Evolutionary conservation across 805 yeast species (phyloP).

Genomic region (Metschnikowia orientalis): DNA sequence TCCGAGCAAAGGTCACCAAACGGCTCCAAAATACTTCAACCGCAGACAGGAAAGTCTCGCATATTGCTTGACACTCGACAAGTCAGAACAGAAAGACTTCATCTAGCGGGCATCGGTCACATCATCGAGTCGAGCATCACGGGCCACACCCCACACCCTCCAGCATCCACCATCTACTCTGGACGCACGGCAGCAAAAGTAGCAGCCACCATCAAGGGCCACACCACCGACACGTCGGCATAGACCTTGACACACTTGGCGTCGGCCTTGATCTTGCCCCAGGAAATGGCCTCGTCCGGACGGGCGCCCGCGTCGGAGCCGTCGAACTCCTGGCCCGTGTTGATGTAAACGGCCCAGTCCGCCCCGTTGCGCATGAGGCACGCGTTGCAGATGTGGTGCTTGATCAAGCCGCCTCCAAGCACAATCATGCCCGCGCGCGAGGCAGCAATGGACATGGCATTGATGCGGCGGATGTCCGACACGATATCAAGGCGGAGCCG

Average conservation of each 20-base stretch:
- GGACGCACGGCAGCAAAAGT: slow-evolving; percentile 94
- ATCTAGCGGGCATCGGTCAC: too few relatives aligned
- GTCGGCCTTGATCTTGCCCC: slow-evolving; percentile 98
- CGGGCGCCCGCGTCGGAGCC: slow-evolving; percentile 99
- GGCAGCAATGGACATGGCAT: slow-evolving; percentile 94
- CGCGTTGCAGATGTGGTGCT: slow-evolving; percentile 97
- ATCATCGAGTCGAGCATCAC: too few relatives aligned
- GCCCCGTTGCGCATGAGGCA: slow-evolving; percentile 99
- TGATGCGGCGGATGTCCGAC: slow-evolving; percentile 85
- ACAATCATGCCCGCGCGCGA: slow-evolving; percentile 92
- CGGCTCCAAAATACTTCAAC: too few relatives aligned
- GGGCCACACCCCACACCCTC: too few relatives aligned
- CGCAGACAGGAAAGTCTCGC: too few relatives aligned
- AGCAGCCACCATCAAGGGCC: slow-evolving; percentile 96
- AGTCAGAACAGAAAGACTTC: too few relatives aligned
- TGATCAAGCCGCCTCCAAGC: slow-evolving; percentile 93
- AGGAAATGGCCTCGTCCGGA: slow-evolving; percentile 97
- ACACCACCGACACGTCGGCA: slow-evolving; percentile 91
- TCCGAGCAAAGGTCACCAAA: too few relatives aligned
- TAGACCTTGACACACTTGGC: slow-evolving; percentile 89
- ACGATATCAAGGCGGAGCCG: slow-evolving; percentile 90
- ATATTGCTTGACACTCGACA: too few relatives aligned
- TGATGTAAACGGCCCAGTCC: slow-evolving; percentile 93
- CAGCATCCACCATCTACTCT: too few relatives aligned
- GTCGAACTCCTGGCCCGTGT: slow-evolving; percentile 98